phyloP scores from a whole-genome alignment of 2,329 filamentous ascomycete genomes.

The Xenosphaeropsis pyriputrescens region DNA sequence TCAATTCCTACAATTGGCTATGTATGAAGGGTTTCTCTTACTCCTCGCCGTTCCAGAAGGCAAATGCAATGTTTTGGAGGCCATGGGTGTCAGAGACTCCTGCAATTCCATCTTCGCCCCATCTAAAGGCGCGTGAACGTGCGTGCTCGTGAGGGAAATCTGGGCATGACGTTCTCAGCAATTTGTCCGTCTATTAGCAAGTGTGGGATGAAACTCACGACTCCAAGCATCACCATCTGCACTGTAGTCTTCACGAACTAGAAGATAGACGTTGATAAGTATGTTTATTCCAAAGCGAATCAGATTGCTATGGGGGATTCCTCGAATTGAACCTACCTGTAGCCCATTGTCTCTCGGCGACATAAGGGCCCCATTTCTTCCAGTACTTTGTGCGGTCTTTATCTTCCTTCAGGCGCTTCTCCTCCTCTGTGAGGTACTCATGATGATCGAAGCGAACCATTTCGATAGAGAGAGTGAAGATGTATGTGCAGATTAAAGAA shows the following conservation, averaged over 20 bases:
- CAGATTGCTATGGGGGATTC: no score
- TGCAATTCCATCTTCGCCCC: constrained; percentile 95
- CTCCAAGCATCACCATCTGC: constrained; percentile 91
- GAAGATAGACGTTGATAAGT: constrained; percentile 9
- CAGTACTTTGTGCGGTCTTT: constrained; percentile 76
- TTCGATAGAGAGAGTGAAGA: no score
- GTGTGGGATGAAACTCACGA: constrained; percentile 40
- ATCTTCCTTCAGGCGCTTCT: constrained; percentile 80
- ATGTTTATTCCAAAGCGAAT: neutral
- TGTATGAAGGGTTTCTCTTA: constrained; percentile 27
- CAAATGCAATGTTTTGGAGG: constrained; percentile 82
- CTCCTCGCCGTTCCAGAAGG: constrained; percentile 98
- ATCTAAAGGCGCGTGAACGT: constrained; percentile 75
- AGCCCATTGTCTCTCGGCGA: constrained; percentile 90
- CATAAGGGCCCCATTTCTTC: constrained; percentile 97
- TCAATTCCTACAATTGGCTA: constrained; percentile 17
- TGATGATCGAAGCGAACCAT: constrained; percentile 90
- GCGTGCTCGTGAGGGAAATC: constrained; percentile 93
- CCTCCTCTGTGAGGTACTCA: constrained; percentile 79
- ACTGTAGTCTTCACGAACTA: constrained; percentile 83
- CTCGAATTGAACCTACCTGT: constrained; percentile 55
- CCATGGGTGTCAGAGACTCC: constrained; percentile 90
- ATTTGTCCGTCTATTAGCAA: neutral
- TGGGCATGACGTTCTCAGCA: constrained; percentile 23
- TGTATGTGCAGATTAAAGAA: no score